Conservation (phyloP, 2,329 filamentous ascomycete species). For the Chrysosporium keratinophilum region DNA sequence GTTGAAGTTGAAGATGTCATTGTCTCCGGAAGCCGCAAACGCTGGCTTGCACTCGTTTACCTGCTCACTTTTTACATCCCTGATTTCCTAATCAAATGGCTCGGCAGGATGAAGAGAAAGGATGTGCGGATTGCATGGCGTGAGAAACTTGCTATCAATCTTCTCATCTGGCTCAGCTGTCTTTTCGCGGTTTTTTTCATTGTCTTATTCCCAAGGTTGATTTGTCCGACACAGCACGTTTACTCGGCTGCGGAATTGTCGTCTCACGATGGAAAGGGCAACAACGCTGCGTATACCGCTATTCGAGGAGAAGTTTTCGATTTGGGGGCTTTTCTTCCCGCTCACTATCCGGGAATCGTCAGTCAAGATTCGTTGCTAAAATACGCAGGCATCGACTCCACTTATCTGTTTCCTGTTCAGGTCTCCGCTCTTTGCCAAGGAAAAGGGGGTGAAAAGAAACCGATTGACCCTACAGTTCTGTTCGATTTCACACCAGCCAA, state of each 20-base stretch:
- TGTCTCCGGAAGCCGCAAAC: slow-evolving; percentile 68
- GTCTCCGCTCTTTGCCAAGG: slow-evolving; percentile 86
- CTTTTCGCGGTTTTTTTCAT: slow-evolving; percentile 75
- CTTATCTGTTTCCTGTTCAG: slow-evolving; percentile 80
- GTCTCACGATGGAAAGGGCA: slow-evolving; percentile 60
- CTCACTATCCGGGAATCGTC: slow-evolving; percentile 65
- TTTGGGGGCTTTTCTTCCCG: slow-evolving; percentile 59
- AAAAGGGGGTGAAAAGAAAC: slow-evolving; percentile 44
- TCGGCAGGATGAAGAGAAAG: slow-evolving; percentile 82
- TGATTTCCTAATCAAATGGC: slow-evolving; percentile 63
- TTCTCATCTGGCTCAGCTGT: slow-evolving; percentile 90
- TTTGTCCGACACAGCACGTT: slow-evolving; percentile 86
- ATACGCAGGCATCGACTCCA: slow-evolving; percentile 84
- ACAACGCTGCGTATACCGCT: slow-evolving; percentile 56
- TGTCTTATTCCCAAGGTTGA: slow-evolving; percentile 70
- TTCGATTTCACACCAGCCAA: slow-evolving; percentile 76
- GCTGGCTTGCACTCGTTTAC: slow-evolving; percentile 81
- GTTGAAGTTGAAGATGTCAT: slow-evolving; percentile 79
- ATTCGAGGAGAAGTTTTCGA: slow-evolving; percentile 88
- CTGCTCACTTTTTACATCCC: slow-evolving; percentile 78
- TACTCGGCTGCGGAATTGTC: slow-evolving; percentile 69
- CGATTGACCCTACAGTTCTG: slow-evolving; percentile 61
- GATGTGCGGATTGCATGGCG: slow-evolving; percentile 90
- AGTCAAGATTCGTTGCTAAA: slow-evolving; percentile 55
- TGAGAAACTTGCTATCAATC: slow-evolving; percentile 95